A percentile compares a stretch with the other conserved stretches of the same genome.
Conservation (phyloP, 1,139 yeast species). For the Sugiyamaella japonica region DNA sequence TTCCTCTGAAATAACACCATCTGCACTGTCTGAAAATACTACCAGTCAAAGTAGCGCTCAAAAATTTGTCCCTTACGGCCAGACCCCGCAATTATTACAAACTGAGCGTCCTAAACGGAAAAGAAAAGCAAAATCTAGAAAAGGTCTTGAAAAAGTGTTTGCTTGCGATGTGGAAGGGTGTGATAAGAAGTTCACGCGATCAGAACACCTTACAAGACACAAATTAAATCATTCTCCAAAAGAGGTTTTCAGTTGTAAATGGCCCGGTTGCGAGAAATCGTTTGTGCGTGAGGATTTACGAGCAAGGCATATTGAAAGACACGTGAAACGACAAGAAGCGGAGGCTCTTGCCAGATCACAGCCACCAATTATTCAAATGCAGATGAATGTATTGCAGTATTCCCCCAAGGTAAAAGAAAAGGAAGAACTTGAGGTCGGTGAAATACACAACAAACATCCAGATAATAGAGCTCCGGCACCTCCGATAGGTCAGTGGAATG, state of each 20-base stretch:
- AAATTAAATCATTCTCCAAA: conserved; percentile 43
- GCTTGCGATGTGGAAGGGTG: conserved; percentile 57
- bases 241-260: conserved; percentile 50
- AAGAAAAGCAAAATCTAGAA: conserved; percentile 20
- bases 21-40: not conserved
- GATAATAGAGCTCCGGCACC: not conserved
- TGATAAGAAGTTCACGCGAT: conserved; percentile 60
- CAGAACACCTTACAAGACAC: conserved; percentile 46
- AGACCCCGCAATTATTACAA: not conserved
- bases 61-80: not conserved
- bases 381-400: conserved; percentile 6
- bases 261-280: conserved; percentile 53
- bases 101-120: conserved; percentile 5
- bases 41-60: not conserved
- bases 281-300: conserved; percentile 60
- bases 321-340: conserved; percentile 10
- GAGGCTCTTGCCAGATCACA: not conserved
- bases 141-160: conserved; percentile 39
- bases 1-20: not conserved
- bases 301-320: conserved; percentile 44
- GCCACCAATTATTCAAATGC: conserved; percentile 9
- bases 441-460: not conserved
- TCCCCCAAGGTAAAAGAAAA: conserved; percentile 1
- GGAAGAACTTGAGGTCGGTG: not conserved
- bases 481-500: not conserved